Conservation (phyloP, 305 asterid species). For the Solanum hybrid region DNA sequence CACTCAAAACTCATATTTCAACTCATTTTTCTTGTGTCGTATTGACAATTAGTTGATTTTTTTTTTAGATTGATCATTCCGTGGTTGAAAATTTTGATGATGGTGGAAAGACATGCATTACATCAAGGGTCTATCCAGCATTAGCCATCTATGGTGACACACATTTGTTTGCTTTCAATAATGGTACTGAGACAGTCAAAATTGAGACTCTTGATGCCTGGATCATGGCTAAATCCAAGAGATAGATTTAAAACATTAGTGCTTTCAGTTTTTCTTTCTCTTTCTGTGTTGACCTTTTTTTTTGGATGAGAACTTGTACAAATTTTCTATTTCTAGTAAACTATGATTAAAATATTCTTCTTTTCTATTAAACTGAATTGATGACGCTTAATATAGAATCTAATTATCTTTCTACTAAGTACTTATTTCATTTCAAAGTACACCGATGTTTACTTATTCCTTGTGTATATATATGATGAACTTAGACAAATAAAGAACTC, state of each 20-base stretch:
- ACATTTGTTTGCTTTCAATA: slow-evolving; percentile 33
- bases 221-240: slow-evolving; percentile 18
- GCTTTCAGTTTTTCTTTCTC: not conserved
- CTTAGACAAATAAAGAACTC: not conserved
- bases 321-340: not conserved
- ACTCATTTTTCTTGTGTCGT: not conserved
- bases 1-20: not conserved
- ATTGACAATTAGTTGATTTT: not conserved
- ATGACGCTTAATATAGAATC: not conserved
- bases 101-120: slow-evolving; percentile 29
- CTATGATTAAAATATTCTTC: not conserved
- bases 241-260: not conserved
- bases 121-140: slow-evolving; percentile 33
- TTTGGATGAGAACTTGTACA: not conserved
- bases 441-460: not conserved
- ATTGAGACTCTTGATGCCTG: slow-evolving; percentile 22
- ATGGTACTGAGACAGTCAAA: slow-evolving; percentile 23
- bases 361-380: not conserved
- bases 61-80: slow-evolving; percentile 26
- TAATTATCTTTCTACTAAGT: not conserved
- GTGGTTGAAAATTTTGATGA: slow-evolving; percentile 33
- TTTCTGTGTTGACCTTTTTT: not conserved
- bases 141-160: slow-evolving; percentile 17
- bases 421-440: not conserved
- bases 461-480: not conserved